phyloP scores from a whole-genome alignment of 495 filamentous ascomycete species.

The Penicillium subrubescens region DNA sequence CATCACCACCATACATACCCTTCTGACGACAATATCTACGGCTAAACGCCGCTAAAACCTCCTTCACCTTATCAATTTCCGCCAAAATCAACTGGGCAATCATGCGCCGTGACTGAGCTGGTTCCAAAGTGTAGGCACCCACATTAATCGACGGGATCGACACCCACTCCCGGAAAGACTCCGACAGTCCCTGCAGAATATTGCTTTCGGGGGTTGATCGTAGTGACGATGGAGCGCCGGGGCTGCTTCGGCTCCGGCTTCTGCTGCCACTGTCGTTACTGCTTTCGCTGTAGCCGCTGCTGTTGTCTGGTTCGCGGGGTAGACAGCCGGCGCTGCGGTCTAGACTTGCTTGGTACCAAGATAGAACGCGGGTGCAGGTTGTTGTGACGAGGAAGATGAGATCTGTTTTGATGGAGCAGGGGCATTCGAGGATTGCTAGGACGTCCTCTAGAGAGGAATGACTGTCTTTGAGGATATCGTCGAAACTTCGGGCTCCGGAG shows the following conservation, averaged over 20 bases:
- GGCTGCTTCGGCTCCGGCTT: neutral
- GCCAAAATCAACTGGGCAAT: neutral
- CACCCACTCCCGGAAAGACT: neutral
- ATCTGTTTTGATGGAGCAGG: slow-evolving; percentile 6
- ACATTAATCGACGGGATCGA: neutral
- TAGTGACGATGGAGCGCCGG: neutral
- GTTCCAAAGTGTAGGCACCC: neutral
- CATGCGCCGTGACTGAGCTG: neutral
- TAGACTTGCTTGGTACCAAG: slow-evolving; percentile 13
- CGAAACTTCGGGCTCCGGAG: slow-evolving; percentile 8
- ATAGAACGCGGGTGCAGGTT: slow-evolving; percentile 7
- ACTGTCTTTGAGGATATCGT: slow-evolving; percentile 13
- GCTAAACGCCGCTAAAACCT: neutral
- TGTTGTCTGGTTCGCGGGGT: slow-evolving; percentile 5
- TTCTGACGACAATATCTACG: neutral
- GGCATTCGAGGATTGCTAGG: slow-evolving; percentile 8
- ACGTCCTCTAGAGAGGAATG: slow-evolving; percentile 9
- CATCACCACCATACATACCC: neutral
- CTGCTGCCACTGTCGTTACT: neutral
- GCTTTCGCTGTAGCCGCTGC: neutral
- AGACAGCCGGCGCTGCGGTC: slow-evolving; percentile 6
- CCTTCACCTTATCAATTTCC: neutral
- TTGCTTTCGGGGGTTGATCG: neutral
- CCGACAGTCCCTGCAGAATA: neutral
- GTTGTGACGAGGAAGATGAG: slow-evolving; percentile 10